A percentile compares a stretch with the other conserved stretches of the same genome.
These are phyloP conservation scores for Emmonsiellopsis sp. DNA, from an alignment of 2,329 filamentous ascomycete species.

Conservation along the genomic window DNA sequence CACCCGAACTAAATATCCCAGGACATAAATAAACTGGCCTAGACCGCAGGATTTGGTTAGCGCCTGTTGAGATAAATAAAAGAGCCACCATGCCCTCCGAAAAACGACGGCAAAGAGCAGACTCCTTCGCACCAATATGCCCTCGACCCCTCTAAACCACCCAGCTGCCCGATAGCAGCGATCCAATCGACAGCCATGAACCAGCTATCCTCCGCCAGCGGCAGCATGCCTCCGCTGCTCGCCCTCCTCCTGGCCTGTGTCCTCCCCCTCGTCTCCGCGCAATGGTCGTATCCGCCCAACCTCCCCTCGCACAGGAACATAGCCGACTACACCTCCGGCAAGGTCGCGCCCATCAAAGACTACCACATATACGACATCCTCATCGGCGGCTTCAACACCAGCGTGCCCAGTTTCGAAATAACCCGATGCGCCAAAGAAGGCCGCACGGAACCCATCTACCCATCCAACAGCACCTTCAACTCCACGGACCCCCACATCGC, in stretches of 20 bases:
- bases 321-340: conserved; percentile 1
- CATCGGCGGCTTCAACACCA: not conserved
- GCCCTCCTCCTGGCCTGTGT: not conserved
- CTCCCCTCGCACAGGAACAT: not conserved
- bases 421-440: conserved; percentile 2
- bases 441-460: conserved; percentile 1
- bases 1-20: too few species aligned
- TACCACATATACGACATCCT: not conserved
- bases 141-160: too few species aligned
- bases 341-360: not conserved
- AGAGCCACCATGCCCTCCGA: too few species aligned
- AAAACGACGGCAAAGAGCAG: too few species aligned
- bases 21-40: too few species aligned
- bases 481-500: not conserved
- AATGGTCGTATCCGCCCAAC: not conserved
- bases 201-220: too few species aligned
- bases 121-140: too few species aligned
- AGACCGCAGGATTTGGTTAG: too few species aligned
- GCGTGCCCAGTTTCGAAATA: not conserved
- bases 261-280: not conserved
- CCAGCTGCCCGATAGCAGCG: too few species aligned
- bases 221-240: not conserved
- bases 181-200: too few species aligned
- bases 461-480: not conserved
- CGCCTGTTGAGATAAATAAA: too few species aligned